Evolutionary conservation across 306 rosid species (phyloP).

Genomic region (Quercus wislizeni): DNA sequence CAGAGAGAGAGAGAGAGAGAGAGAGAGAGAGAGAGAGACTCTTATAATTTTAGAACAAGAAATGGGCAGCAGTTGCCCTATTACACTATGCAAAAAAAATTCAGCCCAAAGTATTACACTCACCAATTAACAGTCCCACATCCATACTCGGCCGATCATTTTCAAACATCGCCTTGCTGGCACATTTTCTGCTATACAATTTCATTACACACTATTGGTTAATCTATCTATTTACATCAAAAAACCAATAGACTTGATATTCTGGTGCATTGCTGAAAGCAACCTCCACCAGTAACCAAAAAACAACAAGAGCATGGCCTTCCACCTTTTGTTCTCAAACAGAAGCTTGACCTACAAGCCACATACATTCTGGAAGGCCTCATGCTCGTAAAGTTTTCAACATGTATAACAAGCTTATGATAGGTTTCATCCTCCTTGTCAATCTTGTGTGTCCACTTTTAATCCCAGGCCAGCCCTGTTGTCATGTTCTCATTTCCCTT

Average conservation of each 20-base stretch:
- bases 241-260: constrained; percentile 26
- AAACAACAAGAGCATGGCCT: constrained; percentile 29
- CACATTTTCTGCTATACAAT: constrained; percentile 56
- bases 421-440: constrained; percentile 24
- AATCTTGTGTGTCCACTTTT: constrained; percentile 31
- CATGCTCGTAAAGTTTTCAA: constrained; percentile 17
- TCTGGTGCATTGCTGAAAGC: constrained; percentile 31
- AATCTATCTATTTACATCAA: constrained; percentile 58
- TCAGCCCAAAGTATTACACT: constrained; percentile 30
- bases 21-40: too few species aligned
- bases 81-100: constrained; percentile 48
- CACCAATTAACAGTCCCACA: constrained; percentile 36
- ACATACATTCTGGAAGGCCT: constrained; percentile 15
- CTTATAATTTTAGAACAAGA: constrained; percentile 12
- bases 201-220: constrained; percentile 53
- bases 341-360: constrained; percentile 24
- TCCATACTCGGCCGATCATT: constrained; percentile 25
- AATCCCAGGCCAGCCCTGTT: constrained; percentile 53
- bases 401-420: constrained; percentile 9
- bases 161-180: constrained; percentile 37
- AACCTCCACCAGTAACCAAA: constrained; percentile 36
- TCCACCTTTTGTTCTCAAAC: constrained; percentile 24
- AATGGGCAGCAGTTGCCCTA: constrained; percentile 37
- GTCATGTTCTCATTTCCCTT: constrained; percentile 29
- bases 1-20: too few species aligned